Conservation (phyloP, 148 eudicot genomes). For the Arbutus unedo region DNA sequence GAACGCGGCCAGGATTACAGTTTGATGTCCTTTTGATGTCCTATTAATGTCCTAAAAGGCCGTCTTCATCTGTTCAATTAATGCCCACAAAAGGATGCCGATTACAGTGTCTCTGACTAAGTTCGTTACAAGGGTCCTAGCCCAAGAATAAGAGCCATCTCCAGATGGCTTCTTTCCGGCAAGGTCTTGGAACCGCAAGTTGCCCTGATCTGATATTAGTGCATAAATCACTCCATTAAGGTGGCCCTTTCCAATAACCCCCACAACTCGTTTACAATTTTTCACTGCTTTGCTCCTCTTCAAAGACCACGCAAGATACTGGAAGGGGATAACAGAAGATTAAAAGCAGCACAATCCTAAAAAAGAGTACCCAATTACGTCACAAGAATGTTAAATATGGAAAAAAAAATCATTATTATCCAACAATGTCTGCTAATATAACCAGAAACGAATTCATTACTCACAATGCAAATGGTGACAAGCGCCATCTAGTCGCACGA, state of each 20-base stretch:
- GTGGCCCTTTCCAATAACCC: constrained; percentile 90
- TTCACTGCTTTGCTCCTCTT: constrained; percentile 96
- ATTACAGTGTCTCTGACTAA: constrained; percentile 75
- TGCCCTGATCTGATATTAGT: constrained; percentile 69
- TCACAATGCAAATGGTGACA: background rate
- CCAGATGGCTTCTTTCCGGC: constrained; percentile 51
- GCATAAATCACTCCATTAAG: constrained; percentile 92
- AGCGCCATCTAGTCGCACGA: background rate
- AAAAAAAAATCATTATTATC: background rate
- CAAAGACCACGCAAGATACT: constrained; percentile 97
- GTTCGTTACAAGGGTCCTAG: constrained; percentile 36
- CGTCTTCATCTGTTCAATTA: constrained; percentile 54
- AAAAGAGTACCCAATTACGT: background rate
- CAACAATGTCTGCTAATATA: background rate
- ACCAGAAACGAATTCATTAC: too few relatives aligned
- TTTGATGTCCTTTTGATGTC: background rate
- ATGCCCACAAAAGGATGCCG: constrained; percentile 67
- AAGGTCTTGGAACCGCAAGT: constrained; percentile 75
- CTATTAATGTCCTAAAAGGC: constrained; percentile 10
- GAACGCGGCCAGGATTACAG: background rate
- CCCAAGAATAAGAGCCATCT: constrained; percentile 40
- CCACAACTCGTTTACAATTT: constrained; percentile 76
- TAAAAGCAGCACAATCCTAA: background rate
- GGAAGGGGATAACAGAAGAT: constrained; percentile 9
- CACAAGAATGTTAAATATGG: background rate